Conservation (phyloP, 2,329 filamentous ascomycete genomes). For the Epichloe coenophiala region DNA sequence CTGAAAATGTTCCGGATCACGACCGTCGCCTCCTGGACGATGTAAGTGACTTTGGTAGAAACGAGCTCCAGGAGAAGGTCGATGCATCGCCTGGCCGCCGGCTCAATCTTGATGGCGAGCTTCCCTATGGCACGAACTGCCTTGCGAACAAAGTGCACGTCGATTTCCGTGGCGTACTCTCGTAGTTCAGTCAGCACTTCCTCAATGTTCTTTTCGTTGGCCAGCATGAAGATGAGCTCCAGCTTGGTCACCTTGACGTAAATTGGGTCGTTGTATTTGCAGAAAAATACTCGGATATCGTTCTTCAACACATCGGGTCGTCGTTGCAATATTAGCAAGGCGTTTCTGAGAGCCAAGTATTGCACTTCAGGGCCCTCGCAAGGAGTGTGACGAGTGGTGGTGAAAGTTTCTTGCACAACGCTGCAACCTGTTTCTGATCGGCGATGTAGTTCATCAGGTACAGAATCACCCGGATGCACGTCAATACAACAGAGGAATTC, state of each 20-base stretch:
- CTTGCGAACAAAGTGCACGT: slow-evolving; percentile 97
- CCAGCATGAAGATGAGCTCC: slow-evolving; percentile 97
- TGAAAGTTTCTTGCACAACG: slow-evolving; percentile 82
- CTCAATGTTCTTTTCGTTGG: slow-evolving; percentile 86
- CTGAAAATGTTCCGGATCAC: slow-evolving; percentile 99
- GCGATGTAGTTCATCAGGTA: slow-evolving; percentile 99
- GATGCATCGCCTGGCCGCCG: slow-evolving; percentile 81
- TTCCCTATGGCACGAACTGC: slow-evolving; percentile 96
- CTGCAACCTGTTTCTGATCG: slow-evolving; percentile 76
- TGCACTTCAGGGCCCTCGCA: slow-evolving; percentile 95
- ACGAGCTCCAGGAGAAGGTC: slow-evolving; percentile 86
- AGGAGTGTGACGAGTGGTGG: slow-evolving; percentile 88
- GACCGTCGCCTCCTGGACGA: slow-evolving; percentile 96
- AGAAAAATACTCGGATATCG: slow-evolving; percentile 97
- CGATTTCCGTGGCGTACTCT: slow-evolving; percentile 96
- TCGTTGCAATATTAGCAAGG: slow-evolving; percentile 82
- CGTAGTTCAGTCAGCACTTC: slow-evolving; percentile 87
- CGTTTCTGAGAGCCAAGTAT: slow-evolving; percentile 87
- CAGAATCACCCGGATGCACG: slow-evolving; percentile 88
- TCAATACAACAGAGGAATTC: slow-evolving; percentile 91
- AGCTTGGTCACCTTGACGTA: slow-evolving; percentile 99
- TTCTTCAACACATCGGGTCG: slow-evolving; percentile 87
- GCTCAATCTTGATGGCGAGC: slow-evolving; percentile 96
- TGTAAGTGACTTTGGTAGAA: slow-evolving; percentile 96
- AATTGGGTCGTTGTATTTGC: slow-evolving; percentile 99